These are phyloP conservation scores for Schoenoplectus tabernaemontani DNA, from an alignment of 202 grass and related monocot genomes.

Conservation along the genomic window DNA sequence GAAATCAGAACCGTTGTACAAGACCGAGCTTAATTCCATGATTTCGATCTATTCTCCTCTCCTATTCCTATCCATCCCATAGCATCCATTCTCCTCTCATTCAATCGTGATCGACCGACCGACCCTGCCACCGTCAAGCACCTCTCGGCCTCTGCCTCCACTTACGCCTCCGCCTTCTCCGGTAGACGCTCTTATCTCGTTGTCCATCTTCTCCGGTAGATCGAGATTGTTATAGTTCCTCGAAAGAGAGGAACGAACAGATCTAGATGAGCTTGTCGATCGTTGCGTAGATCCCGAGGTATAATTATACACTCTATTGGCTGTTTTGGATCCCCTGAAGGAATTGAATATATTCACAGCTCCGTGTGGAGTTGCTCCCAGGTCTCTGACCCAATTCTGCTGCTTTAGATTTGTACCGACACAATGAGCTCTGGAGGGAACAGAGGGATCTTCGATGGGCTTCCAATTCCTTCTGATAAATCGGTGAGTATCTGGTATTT, in stretches of 20 bases:
- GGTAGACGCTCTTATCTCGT: neutral
- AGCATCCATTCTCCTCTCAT: neutral
- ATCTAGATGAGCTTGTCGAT: neutral
- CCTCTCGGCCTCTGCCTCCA: neutral
- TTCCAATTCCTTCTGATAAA: constrained; percentile 83
- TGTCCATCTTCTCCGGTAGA: neutral
- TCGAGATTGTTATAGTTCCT: neutral
- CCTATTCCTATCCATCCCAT: no score
- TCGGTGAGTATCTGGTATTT: constrained; percentile 35
- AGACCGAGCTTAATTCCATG: neutral
- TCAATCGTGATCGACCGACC: neutral
- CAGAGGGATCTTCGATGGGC: constrained; percentile 76
- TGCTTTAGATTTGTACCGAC: constrained; percentile 19
- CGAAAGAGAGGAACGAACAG: neutral
- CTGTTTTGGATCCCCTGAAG: neutral
- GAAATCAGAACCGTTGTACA: neutral
- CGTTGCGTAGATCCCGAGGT: neutral
- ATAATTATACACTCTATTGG: neutral
- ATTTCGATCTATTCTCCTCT: neutral
- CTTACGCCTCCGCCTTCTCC: neutral
- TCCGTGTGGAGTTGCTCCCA: neutral
- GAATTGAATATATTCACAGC: neutral
- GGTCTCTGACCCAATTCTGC: neutral
- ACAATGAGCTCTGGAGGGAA: constrained; percentile 52
- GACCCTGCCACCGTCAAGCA: neutral